Conservation (phyloP, 2,329 filamentous ascomycete genomes). For the Thelonectria olida region DNA sequence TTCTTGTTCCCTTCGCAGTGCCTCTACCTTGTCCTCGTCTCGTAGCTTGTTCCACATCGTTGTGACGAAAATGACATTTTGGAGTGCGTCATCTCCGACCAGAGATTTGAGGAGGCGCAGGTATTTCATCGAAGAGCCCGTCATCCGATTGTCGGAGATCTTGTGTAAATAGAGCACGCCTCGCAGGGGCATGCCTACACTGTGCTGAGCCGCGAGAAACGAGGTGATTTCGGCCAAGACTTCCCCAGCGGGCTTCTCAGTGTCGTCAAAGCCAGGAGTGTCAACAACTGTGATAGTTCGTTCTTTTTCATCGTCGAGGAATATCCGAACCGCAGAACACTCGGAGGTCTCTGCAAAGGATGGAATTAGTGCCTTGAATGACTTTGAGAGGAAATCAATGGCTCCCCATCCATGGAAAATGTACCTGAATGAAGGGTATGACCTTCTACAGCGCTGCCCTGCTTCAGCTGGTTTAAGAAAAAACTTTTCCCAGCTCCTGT, state of each 20-base stretch:
- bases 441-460: constrained; percentile 3
- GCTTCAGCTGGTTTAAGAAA: constrained; percentile 20
- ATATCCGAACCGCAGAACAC: constrained; percentile 2
- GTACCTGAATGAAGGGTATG: constrained; percentile 15
- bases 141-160: constrained; percentile 15
- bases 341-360: not conserved
- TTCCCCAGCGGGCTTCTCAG: constrained; percentile 3
- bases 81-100: constrained; percentile 3
- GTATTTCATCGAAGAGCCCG: constrained; percentile 1
- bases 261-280: constrained; percentile 29
- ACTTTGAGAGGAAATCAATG: no score
- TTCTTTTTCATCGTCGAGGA: constrained; percentile 1
- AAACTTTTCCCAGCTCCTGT: constrained; percentile 22
- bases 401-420: not conserved
- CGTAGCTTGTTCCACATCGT: constrained; percentile 15
- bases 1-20: constrained; percentile 10
- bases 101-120: constrained; percentile 1
- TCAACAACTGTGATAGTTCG: constrained; percentile 18
- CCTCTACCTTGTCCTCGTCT: not conserved
- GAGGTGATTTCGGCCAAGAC: constrained; percentile 11
- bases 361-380: no score
- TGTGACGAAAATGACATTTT: constrained; percentile 15
- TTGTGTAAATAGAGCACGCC: constrained; percentile 14
- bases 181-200: not conserved
- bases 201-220: constrained; percentile 1